Evolutionary conservation across 2,329 filamentous ascomycete genomes (phyloP), one percentile per base, ranked within the genome.

Genomic region (Cercospora sp.): DNA sequence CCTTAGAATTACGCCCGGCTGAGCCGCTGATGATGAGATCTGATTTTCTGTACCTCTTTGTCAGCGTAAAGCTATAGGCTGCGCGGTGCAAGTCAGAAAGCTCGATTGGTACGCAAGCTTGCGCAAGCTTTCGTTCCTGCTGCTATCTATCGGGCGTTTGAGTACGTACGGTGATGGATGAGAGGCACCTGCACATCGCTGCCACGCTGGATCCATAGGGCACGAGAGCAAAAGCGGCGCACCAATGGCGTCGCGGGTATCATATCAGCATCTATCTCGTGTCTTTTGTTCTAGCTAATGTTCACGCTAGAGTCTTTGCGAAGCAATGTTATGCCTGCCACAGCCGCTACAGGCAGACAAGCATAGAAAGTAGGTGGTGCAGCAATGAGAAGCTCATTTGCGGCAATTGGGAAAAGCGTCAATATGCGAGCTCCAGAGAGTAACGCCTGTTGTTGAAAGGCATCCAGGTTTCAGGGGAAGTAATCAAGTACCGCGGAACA

Each of bases 401-500:
- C 13, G 8, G 13, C 45, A 23, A 51, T 5, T 4, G 4, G 20
- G 48, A 8, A 28, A n/a, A 6, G 3, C n/a, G 48, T 53, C 13
- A 28, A 28, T 53, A 23, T 23, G 23, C 23, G 7, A 53, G 48
- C 4, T 16, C 13, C 23, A 2, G 9, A n/a, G n/a, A n/a, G 48
- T 16, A 53, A 2, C 5, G 3, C 12, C 3, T 7, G 9, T 7
- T n/a, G 6, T 13, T 26, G 26, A 13, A 16, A 16, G 6, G 23
- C 6, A 12, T 26, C 26, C 42, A 10, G 20, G 42, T 0, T 28
- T 20, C 5, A 4, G 23, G 13, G 16, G 23, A 45, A 6, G 23
- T 4, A 2, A 30, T 62, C 36, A 89, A 60, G 82, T 85, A 60
- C 93, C 94, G 40, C 94, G 88, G 86, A 99, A 99, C 72, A 99